Evolutionary conservation across 352 stramenopile species (phyloP), one percentile per base, ranked within the genome.

Genomic region (Phytophthora sojae): DNA sequence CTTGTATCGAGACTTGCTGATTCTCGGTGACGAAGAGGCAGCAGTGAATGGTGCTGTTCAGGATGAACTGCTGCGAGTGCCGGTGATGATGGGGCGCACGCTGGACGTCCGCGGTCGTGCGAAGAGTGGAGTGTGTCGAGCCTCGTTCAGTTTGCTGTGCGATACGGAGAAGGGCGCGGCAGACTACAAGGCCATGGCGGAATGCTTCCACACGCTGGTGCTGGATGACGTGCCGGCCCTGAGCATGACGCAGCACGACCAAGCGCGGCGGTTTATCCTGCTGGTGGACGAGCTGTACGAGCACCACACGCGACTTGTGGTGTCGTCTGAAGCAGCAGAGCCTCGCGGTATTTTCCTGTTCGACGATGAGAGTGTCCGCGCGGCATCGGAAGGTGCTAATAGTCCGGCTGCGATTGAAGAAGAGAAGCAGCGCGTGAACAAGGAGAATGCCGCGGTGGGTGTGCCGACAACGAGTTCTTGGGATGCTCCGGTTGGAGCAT

Each of bases 201-300:
- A 96, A 55, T 79, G 89, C 42, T 99, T 99, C 45, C 81, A 95
- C 66, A 93, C 94, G 0, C 72, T 99, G 8, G 87, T 98, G 61
- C 67, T 99, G 4, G 78, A 96, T 30, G 66, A 91, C 60, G 91
- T 99, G 68, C 96, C 97, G 4, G 57, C 75, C 12, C 69, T 98
- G 12, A 88, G 86, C 12, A 89, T 98, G 79, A 75, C 86, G 14
- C 75, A 94, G 44, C 95, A 98, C 63, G 93, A 99, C 73, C 81
- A 92, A 71, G 90, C 95, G n/a, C 82, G 97, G 30, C 89, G 98
- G 47, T 99, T 99, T 79, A 99, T 99, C 73, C 91, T 98, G 51
- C 82, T 99, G 1, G 85, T 99, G 51, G 98, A 99, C 73, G 96
- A 99, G 78, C 74, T 99, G 53, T 99, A 99, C 65, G 97, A 99